These are phyloP conservation scores for Buxus sempervirens DNA, from an alignment of 164 flowering plant species.

Conservation along the genomic window DNA sequence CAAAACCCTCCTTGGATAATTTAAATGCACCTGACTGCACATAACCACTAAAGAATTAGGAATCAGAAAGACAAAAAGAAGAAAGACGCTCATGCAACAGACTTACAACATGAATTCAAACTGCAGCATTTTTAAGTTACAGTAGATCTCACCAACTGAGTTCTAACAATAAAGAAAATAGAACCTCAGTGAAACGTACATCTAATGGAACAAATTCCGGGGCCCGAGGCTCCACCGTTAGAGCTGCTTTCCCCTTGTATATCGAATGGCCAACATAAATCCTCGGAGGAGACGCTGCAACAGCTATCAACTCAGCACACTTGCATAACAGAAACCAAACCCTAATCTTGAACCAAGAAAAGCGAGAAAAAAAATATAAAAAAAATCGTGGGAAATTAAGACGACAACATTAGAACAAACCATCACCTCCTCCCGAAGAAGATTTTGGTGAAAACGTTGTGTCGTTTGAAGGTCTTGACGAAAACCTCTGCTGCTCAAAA, in stretches of 20 bases:
- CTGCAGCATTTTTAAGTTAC: neutral
- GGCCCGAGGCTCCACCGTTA: constrained; percentile 66
- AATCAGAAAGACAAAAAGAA: neutral
- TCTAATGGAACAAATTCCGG: constrained; percentile 79
- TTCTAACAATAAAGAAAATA: constrained; percentile 17
- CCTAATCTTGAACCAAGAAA: neutral
- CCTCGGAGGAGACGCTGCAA: constrained; percentile 40
- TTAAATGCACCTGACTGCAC: constrained; percentile 84
- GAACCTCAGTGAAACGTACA: constrained; percentile 37
- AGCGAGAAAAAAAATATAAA: neutral
- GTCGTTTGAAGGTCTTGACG: constrained; percentile 12
- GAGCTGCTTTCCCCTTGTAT: constrained; percentile 93
- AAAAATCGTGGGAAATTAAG: neutral
- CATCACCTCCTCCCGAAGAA: constrained; percentile 21
- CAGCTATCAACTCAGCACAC: neutral
- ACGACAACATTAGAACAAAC: neutral
- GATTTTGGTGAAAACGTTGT: constrained; percentile 20
- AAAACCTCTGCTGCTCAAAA: constrained; percentile 35
- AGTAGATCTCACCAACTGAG: constrained; percentile 7
- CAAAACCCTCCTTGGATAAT: constrained; percentile 68
- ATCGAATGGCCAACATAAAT: constrained; percentile 78
- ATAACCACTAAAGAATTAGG: neutral
- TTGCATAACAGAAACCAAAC: neutral
- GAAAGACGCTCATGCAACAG: neutral
- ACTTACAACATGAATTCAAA: neutral